A percentile compares a stretch with the other conserved stretches of the same genome.
phyloP scores from a whole-genome alignment of 129 eudicot species.

The carrot (Daucus carota) region DH1_v3.0 NC_030384.2:47505001-47505500 shows the following conservation, averaged over 20 bases:
- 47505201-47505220: neutral
- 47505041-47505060: neutral
- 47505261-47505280: slow-evolving; percentile 99
- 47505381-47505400: slow-evolving; percentile 98
- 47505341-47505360: slow-evolving; percentile 90
- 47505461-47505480: neutral
- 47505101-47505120: neutral
- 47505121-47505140: neutral
- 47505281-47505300: slow-evolving; percentile 95
- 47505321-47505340: slow-evolving; percentile 94
- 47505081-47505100: neutral
- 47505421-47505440: slow-evolving; percentile 99
- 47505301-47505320: slow-evolving; percentile 80
- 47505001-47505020: neutral
- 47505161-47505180: neutral
- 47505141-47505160: neutral
- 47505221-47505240: slow-evolving; percentile 68
- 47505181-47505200: neutral
- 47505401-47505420: slow-evolving; percentile 95
- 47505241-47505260: slow-evolving; percentile 93
- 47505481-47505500: slow-evolving; percentile 7
- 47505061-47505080: neutral
- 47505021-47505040: neutral
- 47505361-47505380: slow-evolving; percentile 95
- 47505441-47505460: slow-evolving; percentile 2